These are phyloP conservation scores for Neurospora hispaniola DNA, from an alignment of 495 filamentous ascomycete species.

Conservation along the genomic window DNA sequence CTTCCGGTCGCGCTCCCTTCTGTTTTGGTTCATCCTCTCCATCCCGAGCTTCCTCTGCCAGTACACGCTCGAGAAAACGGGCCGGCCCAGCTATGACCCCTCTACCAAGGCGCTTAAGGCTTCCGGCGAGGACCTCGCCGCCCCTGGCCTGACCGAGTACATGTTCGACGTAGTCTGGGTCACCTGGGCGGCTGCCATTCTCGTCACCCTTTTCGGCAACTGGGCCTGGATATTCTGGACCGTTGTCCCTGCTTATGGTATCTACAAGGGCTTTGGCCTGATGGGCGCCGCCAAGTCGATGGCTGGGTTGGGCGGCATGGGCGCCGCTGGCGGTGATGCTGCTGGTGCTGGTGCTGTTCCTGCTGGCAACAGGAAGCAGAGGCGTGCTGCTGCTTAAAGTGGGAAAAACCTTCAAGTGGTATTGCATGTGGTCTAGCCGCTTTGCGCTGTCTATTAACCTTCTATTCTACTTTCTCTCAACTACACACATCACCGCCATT, in stretches of 20 bases:
- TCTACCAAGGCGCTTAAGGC: constrained; percentile 55
- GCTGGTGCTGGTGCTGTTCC: constrained; percentile 16
- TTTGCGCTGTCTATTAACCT: neutral
- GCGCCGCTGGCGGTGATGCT: constrained; percentile 16
- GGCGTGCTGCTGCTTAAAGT: constrained; percentile 24
- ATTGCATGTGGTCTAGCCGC: neutral
- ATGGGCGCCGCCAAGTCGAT: constrained; percentile 56
- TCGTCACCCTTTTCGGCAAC: constrained; percentile 60
- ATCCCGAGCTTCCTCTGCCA: constrained; percentile 68
- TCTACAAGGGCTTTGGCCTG: constrained; percentile 58
- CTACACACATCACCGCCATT: neutral
- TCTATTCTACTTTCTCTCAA: neutral
- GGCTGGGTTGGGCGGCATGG: constrained; percentile 38
- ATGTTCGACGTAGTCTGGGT: constrained; percentile 97
- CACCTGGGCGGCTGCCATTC: constrained; percentile 60
- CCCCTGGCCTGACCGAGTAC: constrained; percentile 86
- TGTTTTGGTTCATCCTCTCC: constrained; percentile 61
- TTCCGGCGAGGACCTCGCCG: constrained; percentile 80
- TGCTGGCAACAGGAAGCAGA: constrained; percentile 41
- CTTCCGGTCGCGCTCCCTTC: constrained; percentile 54
- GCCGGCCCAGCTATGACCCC: constrained; percentile 60
- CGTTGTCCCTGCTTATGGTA: constrained; percentile 59
- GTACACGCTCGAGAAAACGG: constrained; percentile 69
- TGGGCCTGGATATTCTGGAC: constrained; percentile 67
- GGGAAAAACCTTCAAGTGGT: neutral